Percentiles rank a stretch among this genome's conserved stretches.
These are phyloP conservation scores for Echium plantagineum DNA, from an alignment of 257 asterid species.

Conservation along the genomic window DNA sequence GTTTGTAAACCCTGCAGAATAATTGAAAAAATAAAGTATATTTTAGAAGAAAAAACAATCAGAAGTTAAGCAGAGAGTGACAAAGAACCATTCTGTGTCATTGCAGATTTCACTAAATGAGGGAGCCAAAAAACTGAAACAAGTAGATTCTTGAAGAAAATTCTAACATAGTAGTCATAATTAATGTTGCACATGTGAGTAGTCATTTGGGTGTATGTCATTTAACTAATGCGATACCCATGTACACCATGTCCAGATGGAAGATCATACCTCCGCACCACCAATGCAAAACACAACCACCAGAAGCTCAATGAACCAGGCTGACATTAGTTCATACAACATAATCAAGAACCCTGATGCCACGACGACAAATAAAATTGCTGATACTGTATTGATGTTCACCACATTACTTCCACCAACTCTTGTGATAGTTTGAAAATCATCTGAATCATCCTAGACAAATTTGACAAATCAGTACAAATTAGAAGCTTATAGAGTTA, in stretches of 20 bases:
- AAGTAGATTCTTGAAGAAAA: neutral
- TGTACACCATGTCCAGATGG: constrained; percentile 9
- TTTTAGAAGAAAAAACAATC: constrained; percentile 1
- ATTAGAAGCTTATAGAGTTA: neutral
- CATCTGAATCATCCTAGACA: constrained; percentile 58
- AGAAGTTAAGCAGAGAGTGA: constrained; percentile 1
- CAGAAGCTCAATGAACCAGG: constrained; percentile 74
- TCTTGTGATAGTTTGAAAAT: constrained; percentile 34
- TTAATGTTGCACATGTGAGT: neutral
- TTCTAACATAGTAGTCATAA: neutral
- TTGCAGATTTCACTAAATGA: neutral
- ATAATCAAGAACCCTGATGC: constrained; percentile 83
- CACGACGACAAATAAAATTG: constrained; percentile 55
- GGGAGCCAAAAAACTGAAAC: neutral
- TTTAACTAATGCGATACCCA: neutral
- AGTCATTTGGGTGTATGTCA: neutral
- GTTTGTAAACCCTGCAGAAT: constrained; percentile 70
- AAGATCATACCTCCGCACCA: constrained; percentile 60
- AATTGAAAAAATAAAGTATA: constrained; percentile 1
- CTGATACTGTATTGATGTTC: constrained; percentile 69
- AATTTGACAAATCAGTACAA: constrained; percentile 8
- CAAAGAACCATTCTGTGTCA: neutral
- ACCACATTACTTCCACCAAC: constrained; percentile 46
- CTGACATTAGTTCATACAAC: constrained; percentile 68
- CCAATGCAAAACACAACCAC: constrained; percentile 84